Percentiles rank a stretch among this genome's conserved stretches.
Evolutionary conservation across 2,329 filamentous ascomycete genomes (phyloP).

Genomic region (Eutypa lata): DNA sequence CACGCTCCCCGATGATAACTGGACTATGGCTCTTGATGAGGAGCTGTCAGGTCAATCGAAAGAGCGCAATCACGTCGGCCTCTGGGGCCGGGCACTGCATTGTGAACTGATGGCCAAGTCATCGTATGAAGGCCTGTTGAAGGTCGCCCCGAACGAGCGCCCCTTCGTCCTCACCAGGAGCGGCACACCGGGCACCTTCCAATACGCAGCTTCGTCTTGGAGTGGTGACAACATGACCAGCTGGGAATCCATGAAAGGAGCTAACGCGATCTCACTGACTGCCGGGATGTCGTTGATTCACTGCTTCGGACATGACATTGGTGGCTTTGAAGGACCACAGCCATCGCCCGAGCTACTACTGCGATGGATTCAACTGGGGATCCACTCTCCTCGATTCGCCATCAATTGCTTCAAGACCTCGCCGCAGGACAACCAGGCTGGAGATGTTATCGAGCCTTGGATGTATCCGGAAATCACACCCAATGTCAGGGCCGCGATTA

Average conservation of each 20-base stretch:
- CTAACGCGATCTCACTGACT: slow-evolving; percentile 66
- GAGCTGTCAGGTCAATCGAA: slow-evolving; percentile 34
- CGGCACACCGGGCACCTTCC: slow-evolving; percentile 67
- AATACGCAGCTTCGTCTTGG: slow-evolving; percentile 70
- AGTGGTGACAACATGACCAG: slow-evolving; percentile 73
- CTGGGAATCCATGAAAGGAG: slow-evolving; percentile 70
- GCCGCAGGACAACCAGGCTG: slow-evolving; percentile 60
- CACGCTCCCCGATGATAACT: slow-evolving; percentile 62
- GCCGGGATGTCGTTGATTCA: slow-evolving; percentile 67
- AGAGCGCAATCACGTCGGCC: slow-evolving; percentile 51
- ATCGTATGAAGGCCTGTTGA: slow-evolving; percentile 64
- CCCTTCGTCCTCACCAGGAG: slow-evolving; percentile 70
- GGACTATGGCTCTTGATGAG: slow-evolving; percentile 57
- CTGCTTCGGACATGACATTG: slow-evolving; percentile 72
- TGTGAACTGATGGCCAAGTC: slow-evolving; percentile 70
- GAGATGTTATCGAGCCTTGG: slow-evolving; percentile 75
- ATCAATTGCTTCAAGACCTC: slow-evolving; percentile 79
- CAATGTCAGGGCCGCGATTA: slow-evolving; percentile 62
- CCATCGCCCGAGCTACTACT: slow-evolving; percentile 68
- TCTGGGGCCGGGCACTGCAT: slow-evolving; percentile 68
- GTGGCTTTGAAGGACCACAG: slow-evolving; percentile 72
- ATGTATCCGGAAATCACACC: slow-evolving; percentile 69
- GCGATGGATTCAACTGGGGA: slow-evolving; percentile 70
- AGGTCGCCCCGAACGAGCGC: slow-evolving; percentile 54
- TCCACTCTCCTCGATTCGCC: slow-evolving; percentile 67